phyloP scores from a whole-genome alignment of 1,284 basidiomycete species.

The Ustilago tritici region DNA sequence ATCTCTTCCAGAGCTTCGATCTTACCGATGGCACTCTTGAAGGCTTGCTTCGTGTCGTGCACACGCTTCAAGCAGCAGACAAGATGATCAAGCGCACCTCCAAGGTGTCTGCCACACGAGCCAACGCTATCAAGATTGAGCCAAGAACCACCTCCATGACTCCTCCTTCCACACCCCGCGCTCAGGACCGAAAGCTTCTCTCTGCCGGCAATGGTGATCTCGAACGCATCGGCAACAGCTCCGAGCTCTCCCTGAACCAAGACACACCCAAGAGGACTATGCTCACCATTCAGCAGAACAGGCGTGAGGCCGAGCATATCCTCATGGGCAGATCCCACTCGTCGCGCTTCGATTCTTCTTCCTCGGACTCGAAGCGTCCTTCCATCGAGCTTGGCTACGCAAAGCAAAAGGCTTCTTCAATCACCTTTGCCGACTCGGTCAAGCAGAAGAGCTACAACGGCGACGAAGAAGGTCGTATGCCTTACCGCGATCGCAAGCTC shows the following conservation, averaged over 20 bases:
- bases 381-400: conserved; percentile 28
- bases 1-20: conserved; percentile 59
- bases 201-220: conserved; percentile 33
- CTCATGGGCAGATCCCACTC: conserved; percentile 34
- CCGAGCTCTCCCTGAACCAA: conserved; percentile 27
- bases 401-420: conserved; percentile 34
- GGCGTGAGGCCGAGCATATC: conserved; percentile 52
- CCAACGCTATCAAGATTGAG: conserved; percentile 41
- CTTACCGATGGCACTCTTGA: conserved; percentile 53
- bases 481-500: conserved; percentile 60
- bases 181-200: conserved; percentile 34
- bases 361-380: conserved; percentile 26
- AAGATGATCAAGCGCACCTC: conserved; percentile 34
- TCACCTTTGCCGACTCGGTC: conserved; percentile 58
- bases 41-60: conserved; percentile 56
- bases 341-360: conserved; percentile 10
- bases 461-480: conserved; percentile 54
- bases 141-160: conserved; percentile 48
- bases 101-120: conserved; percentile 19
- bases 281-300: conserved; percentile 41
- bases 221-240: conserved; percentile 35
- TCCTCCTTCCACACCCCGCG: conserved; percentile 43
- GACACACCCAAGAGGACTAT: conserved; percentile 35
- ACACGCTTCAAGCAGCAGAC: conserved; percentile 51
- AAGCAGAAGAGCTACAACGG: conserved; percentile 39